Evolutionary conservation across 148 eudicot genomes (phyloP).

Genomic region (Rhododendron simsii): DNA sequence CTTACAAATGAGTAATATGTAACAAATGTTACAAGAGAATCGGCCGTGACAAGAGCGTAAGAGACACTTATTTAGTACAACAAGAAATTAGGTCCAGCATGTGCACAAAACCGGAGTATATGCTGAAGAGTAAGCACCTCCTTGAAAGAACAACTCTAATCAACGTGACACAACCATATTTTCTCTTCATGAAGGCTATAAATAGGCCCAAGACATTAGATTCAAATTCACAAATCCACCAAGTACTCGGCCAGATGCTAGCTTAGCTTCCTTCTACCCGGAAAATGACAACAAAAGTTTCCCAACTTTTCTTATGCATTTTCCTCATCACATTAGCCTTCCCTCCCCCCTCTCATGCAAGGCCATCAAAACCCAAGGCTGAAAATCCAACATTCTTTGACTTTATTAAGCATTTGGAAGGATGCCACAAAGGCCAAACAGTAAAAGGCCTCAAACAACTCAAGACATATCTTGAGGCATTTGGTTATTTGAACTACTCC

Average conservation of each 20-base stretch:
- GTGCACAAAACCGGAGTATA: no score
- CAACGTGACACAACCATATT: not conserved
- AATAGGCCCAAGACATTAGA: not conserved
- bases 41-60: no score
- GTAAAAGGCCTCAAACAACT: no score
- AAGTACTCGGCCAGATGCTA: not conserved
- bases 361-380: not conserved
- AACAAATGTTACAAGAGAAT: no score
- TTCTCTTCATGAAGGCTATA: not conserved
- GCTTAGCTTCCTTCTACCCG: not conserved
- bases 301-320: not conserved
- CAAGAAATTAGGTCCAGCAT: no score
- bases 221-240: not conserved
- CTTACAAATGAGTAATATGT: no score
- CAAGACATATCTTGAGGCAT: no score
- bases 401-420: no score
- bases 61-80: no score
- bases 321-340: not conserved
- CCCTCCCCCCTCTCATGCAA: not conserved
- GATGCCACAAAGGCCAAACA: no score
- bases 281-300: not conserved
- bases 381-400: conserved; percentile 5
- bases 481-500: not conserved
- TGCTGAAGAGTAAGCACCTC: no score
- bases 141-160: no score